Percentiles rank a stretch among this genome's conserved stretches.
Evolutionary conservation across 1,284 basidiomycete genomes (phyloP).

Genomic region (Hymenochaete sp.): DNA sequence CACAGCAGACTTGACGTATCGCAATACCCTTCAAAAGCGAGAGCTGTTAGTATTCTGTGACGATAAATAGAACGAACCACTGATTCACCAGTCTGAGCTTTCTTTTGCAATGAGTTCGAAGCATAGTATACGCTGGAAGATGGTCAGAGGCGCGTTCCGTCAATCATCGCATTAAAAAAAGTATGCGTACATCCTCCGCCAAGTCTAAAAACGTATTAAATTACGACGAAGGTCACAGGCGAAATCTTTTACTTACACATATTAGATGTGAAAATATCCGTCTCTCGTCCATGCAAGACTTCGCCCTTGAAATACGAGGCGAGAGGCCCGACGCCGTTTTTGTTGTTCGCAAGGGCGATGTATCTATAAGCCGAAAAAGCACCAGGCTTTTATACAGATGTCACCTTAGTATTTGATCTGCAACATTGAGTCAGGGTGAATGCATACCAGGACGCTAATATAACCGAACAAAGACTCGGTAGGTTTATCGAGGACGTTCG

Average conservation of each 20-base stretch:
- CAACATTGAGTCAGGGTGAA: neutral
- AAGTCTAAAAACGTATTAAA: conserved; percentile 42
- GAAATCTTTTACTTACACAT: conserved; percentile 54
- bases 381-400: conserved; percentile 54
- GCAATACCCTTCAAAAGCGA: conserved; percentile 61
- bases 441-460: conserved; percentile 67
- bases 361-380: conserved; percentile 93
- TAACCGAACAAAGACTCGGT: conserved; percentile 92
- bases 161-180: neutral
- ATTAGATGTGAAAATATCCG: conserved; percentile 91
- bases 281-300: conserved; percentile 80
- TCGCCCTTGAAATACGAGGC: conserved; percentile 98
- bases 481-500: conserved; percentile 91
- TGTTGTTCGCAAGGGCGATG: conserved; percentile 86
- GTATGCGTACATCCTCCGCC: conserved; percentile 65
- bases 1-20: conserved; percentile 92
- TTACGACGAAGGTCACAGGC: conserved; percentile 8
- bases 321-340: conserved; percentile 78
- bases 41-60: conserved; percentile 7
- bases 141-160: no score
- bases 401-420: neutral
- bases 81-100: conserved; percentile 69
- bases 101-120: conserved; percentile 94
- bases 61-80: neutral
- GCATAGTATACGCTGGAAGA: conserved; percentile 79